These are phyloP conservation scores for Aspergillus sp. DNA, from an alignment of 2,329 filamentous ascomycete species.

Conservation along the genomic window DNA sequence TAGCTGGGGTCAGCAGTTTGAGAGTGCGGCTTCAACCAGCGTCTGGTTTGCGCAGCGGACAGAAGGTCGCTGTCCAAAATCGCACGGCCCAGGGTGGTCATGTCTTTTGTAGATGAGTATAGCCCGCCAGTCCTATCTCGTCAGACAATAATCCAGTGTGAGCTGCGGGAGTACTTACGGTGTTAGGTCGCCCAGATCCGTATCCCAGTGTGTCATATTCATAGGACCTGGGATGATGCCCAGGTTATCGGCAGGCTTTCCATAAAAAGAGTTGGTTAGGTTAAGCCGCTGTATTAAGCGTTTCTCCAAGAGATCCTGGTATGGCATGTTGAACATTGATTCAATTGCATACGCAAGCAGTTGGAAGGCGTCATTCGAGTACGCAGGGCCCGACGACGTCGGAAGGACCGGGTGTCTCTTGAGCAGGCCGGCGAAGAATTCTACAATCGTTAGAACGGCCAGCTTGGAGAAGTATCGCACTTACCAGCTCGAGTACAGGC, in stretches of 20 bases:
- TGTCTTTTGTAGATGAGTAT: constrained; percentile 46
- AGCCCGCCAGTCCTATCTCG: constrained; percentile 41
- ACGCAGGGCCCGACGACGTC: constrained; percentile 32
- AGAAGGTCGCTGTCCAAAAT: constrained; percentile 44
- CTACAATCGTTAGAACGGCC: constrained; percentile 19
- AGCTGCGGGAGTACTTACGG: constrained; percentile 33
- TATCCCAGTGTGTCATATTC: constrained; percentile 31
- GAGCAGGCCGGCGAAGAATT: constrained; percentile 36
- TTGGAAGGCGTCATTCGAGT: constrained; percentile 40
- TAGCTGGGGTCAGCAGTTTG: constrained; percentile 40
- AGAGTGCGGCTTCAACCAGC: constrained; percentile 47
- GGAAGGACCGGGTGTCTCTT: constrained; percentile 32
- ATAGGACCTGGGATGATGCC: constrained; percentile 40
- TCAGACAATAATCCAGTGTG: not conserved
- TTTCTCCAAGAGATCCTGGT: constrained; percentile 34
- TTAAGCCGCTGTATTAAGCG: constrained; percentile 41
- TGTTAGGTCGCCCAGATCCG: constrained; percentile 40
- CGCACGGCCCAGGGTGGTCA: constrained; percentile 45
- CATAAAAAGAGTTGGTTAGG: constrained; percentile 36
- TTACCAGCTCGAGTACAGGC: not conserved
- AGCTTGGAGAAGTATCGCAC: not conserved
- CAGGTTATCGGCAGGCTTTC: constrained; percentile 13
- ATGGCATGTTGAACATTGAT: constrained; percentile 40
- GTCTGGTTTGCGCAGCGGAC: constrained; percentile 35
- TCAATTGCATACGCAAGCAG: constrained; percentile 41